Evolutionary conservation across 176 grass and related monocot species (phyloP).

Genomic region (Typha latifolia): DNA sequence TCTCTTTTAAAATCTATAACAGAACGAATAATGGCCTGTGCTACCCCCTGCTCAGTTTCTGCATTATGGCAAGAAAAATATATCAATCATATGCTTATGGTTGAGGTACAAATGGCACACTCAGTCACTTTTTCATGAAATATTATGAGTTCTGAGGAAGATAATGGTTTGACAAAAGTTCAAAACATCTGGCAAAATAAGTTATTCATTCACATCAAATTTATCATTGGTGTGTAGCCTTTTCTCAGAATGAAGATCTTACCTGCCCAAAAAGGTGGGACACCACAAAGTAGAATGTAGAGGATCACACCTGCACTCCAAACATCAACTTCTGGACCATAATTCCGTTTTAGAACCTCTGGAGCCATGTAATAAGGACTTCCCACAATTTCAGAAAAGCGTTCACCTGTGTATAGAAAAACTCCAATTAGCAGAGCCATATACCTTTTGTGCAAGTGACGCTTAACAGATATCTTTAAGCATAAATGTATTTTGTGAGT

Average conservation of each 20-base stretch:
- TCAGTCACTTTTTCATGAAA: slow-evolving; percentile 16
- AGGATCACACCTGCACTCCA: slow-evolving; percentile 99
- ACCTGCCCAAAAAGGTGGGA: slow-evolving; percentile 99
- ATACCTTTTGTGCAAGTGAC: slow-evolving; percentile 17
- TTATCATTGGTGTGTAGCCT: not conserved
- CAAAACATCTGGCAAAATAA: not conserved
- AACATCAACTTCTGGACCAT: slow-evolving; percentile 92
- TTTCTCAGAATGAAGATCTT: slow-evolving; percentile 12
- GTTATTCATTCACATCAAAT: not conserved
- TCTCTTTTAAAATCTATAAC: slow-evolving; percentile 89
- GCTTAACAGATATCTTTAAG: slow-evolving; percentile 5
- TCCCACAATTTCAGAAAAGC: slow-evolving; percentile 85
- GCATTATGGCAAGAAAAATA: slow-evolving; percentile 14
- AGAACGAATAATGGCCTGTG: slow-evolving; percentile 83
- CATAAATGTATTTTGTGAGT: not conserved
- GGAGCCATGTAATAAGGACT: slow-evolving; percentile 99
- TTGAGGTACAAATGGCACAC: slow-evolving; percentile 3
- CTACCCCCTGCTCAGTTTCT: slow-evolving; percentile 96
- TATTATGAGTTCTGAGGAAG: not conserved
- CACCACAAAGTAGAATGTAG: slow-evolving; percentile 90
- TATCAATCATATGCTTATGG: not conserved
- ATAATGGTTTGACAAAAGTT: not conserved
- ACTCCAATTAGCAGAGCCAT: slow-evolving; percentile 16
- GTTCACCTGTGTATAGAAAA: slow-evolving; percentile 49
- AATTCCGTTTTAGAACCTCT: slow-evolving; percentile 90